Percentiles rank a stretch among this genome's conserved stretches.
These are phyloP conservation scores for Suillus discolor DNA, from an alignment of 768 basidiomycete species.

Conservation along the genomic window DNA sequence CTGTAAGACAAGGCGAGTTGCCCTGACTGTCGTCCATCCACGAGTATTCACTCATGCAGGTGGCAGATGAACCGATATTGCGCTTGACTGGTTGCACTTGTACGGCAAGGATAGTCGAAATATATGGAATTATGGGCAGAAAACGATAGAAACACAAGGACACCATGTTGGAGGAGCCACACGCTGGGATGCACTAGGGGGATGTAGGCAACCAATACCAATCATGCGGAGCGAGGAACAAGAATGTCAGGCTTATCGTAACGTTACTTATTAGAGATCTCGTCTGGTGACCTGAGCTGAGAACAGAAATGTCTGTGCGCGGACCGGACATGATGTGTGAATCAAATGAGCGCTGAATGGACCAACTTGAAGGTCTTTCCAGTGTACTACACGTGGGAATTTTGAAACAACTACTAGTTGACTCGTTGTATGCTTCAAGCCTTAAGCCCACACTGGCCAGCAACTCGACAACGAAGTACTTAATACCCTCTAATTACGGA, in stretches of 20 bases:
- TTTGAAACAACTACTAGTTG: no score
- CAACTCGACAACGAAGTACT: neutral
- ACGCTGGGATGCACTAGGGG: neutral
- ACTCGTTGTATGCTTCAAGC: no score
- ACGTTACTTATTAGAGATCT: no score
- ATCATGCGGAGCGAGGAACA: neutral
- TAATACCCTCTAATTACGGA: no score
- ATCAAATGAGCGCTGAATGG: no score
- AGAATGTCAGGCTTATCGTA: neutral
- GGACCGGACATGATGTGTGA: neutral
- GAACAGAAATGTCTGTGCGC: neutral
- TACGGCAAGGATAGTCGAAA: constrained; percentile 6
- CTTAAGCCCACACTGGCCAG: neutral
- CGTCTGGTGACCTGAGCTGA: neutral
- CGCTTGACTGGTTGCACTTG: constrained; percentile 17
- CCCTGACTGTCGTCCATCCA: constrained; percentile 29
- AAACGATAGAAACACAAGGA: neutral
- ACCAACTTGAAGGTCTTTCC: no score
- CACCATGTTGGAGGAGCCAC: neutral
- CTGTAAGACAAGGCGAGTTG: constrained; percentile 23
- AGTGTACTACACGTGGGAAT: no score
- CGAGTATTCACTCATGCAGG: constrained; percentile 17
- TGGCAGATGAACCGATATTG: constrained; percentile 14
- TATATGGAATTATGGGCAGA: neutral
- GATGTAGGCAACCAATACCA: neutral